Evolutionary conservation across 768 basidiomycete genomes (phyloP), one percentile per base, ranked within the genome.

Genomic region (Suillus occidentalis): DNA sequence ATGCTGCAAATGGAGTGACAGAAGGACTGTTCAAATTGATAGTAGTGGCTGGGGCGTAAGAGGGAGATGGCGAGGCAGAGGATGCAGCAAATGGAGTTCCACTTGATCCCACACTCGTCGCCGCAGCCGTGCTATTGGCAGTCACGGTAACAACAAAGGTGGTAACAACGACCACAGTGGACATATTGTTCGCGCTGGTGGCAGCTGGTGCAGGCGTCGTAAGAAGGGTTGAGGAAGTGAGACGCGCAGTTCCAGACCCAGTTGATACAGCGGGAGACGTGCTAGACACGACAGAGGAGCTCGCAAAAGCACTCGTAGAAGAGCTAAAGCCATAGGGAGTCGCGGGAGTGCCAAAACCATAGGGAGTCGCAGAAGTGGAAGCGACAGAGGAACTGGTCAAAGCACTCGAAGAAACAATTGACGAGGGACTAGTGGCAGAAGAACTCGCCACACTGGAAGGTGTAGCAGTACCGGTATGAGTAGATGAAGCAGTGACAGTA

Each of bases 21-120:
- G 65, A 22, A 22, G 65, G 65, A 28, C 50, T 64, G 63, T 66
- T 66, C 34, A 66, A 42, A 37, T 65, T n/a, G 16, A 66, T 43
- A 14, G 66, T 66, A 20, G 58, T 66, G 22, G 13, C 14, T 14
- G 64, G 6, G 45, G 65, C 56, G 25, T 55, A 58, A 36, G 63
- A 53, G 16, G 65, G 43, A 25, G 59, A 61, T 4, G 43, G 36
- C 20, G 62, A 63, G 6, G n/a, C 13, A 16, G 62, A 25, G 20
- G 62, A 59, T 25, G 20, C 40, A 49, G 12, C 1, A 37, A 47
- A 31, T 22, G 65, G 31, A 16, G 37, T 62, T 37, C 58, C 37
- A 9, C 3, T 63, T 31, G 13, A 39, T 25, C 25, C 61, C 1
- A 34, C 49, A 34, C 36, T n/a, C 10, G 62, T 58, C 37, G 28